phyloP scores from a whole-genome alignment of 371 early-diverging fungal species.

The Sporodiniella umbellata region DNA sequence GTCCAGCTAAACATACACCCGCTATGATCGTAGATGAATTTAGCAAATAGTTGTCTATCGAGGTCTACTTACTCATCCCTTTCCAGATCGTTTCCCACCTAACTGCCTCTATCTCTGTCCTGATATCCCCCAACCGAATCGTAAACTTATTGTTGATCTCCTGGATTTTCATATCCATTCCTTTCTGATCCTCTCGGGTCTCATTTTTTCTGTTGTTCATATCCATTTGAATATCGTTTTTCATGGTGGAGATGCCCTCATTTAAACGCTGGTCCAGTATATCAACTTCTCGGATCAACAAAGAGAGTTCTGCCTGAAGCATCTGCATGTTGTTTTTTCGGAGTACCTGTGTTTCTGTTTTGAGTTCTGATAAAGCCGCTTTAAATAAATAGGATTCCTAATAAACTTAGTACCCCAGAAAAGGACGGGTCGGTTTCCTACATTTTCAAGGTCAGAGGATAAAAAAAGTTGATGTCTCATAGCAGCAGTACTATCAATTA shows the following conservation, averaged over 20 bases:
- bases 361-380: constrained; percentile 77
- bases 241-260: constrained; percentile 75
- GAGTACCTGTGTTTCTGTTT: constrained; percentile 83
- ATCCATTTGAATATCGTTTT: constrained; percentile 86
- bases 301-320: constrained; percentile 70
- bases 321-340: constrained; percentile 83
- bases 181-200: constrained; percentile 72
- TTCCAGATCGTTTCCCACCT: constrained; percentile 78
- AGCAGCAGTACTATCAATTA: constrained; percentile 21
- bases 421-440: constrained; percentile 1
- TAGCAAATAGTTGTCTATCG: too few relatives aligned
- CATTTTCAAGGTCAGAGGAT: constrained; percentile 55
- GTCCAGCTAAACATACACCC: constrained; percentile 37
- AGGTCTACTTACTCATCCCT: constrained; percentile 59
- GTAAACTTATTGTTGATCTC: constrained; percentile 85
- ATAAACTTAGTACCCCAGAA: too few relatives aligned
- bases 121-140: constrained; percentile 75
- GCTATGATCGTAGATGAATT: too few relatives aligned
- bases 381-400: constrained; percentile 70
- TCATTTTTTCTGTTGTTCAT: constrained; percentile 89
- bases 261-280: constrained; percentile 66
- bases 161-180: constrained; percentile 79
- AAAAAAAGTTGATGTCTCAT: constrained; percentile 20
- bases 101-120: constrained; percentile 86
- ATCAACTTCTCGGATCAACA: constrained; percentile 80